A percentile compares a stretch with the other conserved stretches of the same genome.
phyloP scores from a whole-genome alignment of 192 early-diverging fungal species.

The Backusella liffmaniae region DNA sequence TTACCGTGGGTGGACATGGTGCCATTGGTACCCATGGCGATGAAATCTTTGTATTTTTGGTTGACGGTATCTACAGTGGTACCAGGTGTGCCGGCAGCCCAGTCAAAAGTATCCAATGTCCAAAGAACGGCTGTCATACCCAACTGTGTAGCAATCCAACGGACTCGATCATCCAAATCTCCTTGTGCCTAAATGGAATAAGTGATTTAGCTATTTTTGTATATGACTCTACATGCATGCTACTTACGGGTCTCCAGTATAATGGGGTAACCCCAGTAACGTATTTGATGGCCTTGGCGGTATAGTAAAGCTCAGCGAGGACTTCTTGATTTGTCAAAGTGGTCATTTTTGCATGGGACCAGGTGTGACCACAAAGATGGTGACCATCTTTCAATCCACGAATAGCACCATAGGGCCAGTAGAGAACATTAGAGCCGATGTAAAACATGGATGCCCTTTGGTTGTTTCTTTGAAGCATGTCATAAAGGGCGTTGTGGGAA shows the following conservation, averaged over 20 bases:
- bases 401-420: slow-evolving; percentile 44
- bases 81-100: slow-evolving; percentile 23
- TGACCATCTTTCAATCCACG: slow-evolving; percentile 53
- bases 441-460: slow-evolving; percentile 62
- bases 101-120: slow-evolving; percentile 37
- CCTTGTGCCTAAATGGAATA: slow-evolving; percentile 39
- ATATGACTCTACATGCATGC: background rate
- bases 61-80: slow-evolving; percentile 20
- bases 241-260: slow-evolving; percentile 37
- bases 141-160: slow-evolving; percentile 50
- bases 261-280: slow-evolving; percentile 40
- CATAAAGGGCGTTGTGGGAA: slow-evolving; percentile 43
- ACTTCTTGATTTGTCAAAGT: slow-evolving; percentile 46
- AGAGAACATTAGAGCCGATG: slow-evolving; percentile 56
- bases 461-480: slow-evolving; percentile 42
- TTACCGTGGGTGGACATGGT: slow-evolving; percentile 26
- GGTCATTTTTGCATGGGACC: slow-evolving; percentile 56
- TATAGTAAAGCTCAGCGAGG: slow-evolving; percentile 55
- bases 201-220: background rate
- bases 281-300: slow-evolving; percentile 43
- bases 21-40: slow-evolving; percentile 36
- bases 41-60: slow-evolving; percentile 28
- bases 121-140: slow-evolving; percentile 37
- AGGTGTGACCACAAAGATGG: slow-evolving; percentile 61
- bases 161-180: slow-evolving; percentile 60